Base-by-base conservation (phyloP, 2,329 filamentous ascomycete species). In the Herpotrichia juniperi region DNA sequence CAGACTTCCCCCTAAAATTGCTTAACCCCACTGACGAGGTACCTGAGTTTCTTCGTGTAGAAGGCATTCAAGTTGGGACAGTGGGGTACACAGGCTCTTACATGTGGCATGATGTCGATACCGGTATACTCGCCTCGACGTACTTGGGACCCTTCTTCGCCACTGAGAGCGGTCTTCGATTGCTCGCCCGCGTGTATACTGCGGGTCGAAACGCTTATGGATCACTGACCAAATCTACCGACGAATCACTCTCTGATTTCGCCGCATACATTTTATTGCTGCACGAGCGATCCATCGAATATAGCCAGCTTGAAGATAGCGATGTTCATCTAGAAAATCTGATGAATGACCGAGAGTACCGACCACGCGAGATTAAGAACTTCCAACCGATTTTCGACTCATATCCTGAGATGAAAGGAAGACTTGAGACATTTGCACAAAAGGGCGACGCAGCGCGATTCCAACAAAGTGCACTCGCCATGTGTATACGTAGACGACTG, bases 131-230 rank as follows among this genome's bases (percentile, higher is more conserved):
- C 5, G 12, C 17, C 22, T 51, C 48, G 11, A n/a, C 35, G 10
- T 11, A 44, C 16, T 34, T 51, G 2, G 45, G 48, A 10, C 14
- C 35, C 11, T 48, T 48, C 21, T 51, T 54, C 37, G 22, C 52
- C 1, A 47, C 52, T 25, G 25, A 50, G 39, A 14, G n/a, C 7
- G 52, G 48, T 22, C 42, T 51, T 10, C 21, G 31, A 25, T 26
- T 54, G 11, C 44, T 51, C 3, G 34, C 40, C 7, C 35, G 40
- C 11, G 48, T 44, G 2, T 42, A 32, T 16, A 54, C 43, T 45
- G 52, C 43, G 2, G 48, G 52, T 10, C 26, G 47, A 3, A 44
- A 54, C 22, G 6, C 46, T 9, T 54, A 54, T 32, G 47, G 51
- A 21, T 40, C 40, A 31, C 46, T 54, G 3, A 45, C n/a, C n/a